These are phyloP conservation scores for Pseudogymnoascus sp. DNA, from an alignment of 2,329 filamentous ascomycete genomes.

Conservation along the genomic window DNA sequence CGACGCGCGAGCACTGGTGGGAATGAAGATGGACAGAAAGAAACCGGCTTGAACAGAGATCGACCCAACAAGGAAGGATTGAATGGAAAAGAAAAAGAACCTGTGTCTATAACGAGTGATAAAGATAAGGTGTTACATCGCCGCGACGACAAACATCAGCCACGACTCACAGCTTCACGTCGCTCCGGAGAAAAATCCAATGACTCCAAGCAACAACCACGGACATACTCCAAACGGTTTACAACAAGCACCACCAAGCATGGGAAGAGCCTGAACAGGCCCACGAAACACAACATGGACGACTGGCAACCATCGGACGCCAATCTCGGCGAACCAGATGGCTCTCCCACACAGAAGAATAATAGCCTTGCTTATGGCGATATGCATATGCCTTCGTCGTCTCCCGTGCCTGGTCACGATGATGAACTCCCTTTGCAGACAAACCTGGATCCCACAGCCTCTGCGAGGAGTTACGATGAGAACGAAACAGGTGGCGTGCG, in stretches of 20 bases:
- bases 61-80: not conserved
- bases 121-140: not conserved
- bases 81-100: too few relatives aligned
- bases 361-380: slow-evolving; percentile 2
- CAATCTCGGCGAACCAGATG: not conserved
- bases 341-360: slow-evolving; percentile 3
- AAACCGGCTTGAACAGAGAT: not conserved
- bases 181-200: not conserved
- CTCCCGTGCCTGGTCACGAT: not conserved
- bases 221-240: not conserved
- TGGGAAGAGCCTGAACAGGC: not conserved
- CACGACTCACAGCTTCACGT: not conserved
- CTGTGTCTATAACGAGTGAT: not conserved
- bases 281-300: not conserved
- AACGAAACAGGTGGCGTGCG: not conserved
- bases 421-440: slow-evolving; percentile 1
- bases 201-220: not conserved
- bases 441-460: not conserved
- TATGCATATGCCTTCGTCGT: not conserved
- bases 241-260: not conserved
- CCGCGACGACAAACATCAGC: not conserved
- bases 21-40: not conserved
- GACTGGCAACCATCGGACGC: not conserved
- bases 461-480: not conserved
- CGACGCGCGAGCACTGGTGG: not conserved